Evolutionary conservation across 257 asterid species (phyloP), one percentile per base, ranked within the genome.

Genomic region (Solanum commersonii): DNA sequence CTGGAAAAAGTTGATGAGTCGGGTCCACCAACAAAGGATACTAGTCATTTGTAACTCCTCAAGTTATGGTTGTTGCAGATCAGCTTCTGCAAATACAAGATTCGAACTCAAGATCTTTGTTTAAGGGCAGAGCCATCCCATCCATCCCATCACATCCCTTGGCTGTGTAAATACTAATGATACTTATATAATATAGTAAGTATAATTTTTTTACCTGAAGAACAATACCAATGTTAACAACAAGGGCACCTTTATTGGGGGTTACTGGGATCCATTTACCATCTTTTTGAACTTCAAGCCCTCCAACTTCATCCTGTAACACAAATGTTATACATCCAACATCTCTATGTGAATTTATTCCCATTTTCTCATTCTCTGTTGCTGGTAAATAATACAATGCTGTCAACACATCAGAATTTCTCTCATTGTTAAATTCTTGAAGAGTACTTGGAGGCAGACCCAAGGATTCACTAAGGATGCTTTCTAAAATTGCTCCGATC

Each of bases 221-320:
- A 74, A 87, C 49, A 84, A 93, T 94, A 2, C 93, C 88, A 0
- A 92, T 11, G 85, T 92, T 92, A 89, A 92, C 92, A 25, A 94
- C 93, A 4, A 94, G 56, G 16, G 91, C 90, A 76, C 92, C 94
- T 10, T 37, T 85, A 15, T 86, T 68, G 3, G 94, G 94, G 22
- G 86, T 79, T 11, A 91, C 87, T 3, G 94, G 94, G 73, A 91
- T 87, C 95, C 95, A 92, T 67, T 90, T 67, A 8, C 88, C 94
- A 60, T 93, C 84, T 25, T 88, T 90, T 13, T 71, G 83, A 78
- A 93, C 93, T 89, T 93, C 94, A 2, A 94, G 92, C 5, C 96
- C 97, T 83, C 97, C 94, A 22, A 89, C 93, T 86, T 92, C 93
- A 84, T 94, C 97, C 63, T 93, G 96, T 29, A 93, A 71, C 10